Base-by-base conservation (phyloP, 2,329 filamentous ascomycete species). In the Monilinia fructicola region DNA sequence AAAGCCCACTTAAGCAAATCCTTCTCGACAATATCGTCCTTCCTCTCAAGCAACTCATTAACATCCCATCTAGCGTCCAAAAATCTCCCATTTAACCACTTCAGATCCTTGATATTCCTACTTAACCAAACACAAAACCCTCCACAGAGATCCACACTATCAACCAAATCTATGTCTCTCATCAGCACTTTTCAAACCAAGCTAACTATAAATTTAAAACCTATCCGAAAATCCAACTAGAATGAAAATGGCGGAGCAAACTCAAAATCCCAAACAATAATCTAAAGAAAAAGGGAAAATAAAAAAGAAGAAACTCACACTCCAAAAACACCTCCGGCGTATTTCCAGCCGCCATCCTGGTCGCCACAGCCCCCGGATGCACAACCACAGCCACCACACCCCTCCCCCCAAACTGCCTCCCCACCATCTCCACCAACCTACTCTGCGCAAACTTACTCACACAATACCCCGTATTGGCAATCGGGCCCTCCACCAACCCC, bases 391-490 rank as follows among this genome's bases (percentile, higher is more conserved):
- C 64, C 10, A 66, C 26, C n/a, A 66, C n/a, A 1, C 64, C 64
- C 28, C 54, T 58, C 10, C 16, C 56, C 4, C 26, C 48, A 50
- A 66, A 66, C 28, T 66, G 64, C 1, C 10, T 21, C 2, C 40
- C 56, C 6, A 66, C 4, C 56, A 63, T 66, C 48, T 66, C 64
- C 40, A 66, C 31, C 18, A 66, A 38, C 4, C 64, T 46, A 61
- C 64, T 62, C 2, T 66, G 64, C 28, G 64, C 64, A 28, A 66
- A 53, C 38, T 62, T 66, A 66, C 64, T 66, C 35, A 66, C 64
- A n/a, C 64, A 66, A 63, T 66, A 66, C 38, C 56, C 64, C 11
- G 64, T 62, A 21, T 66, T 66, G 1, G 64, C 64, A 31, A 66
- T 66, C 31, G 56, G 48, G 0, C 64, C 64, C 44, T 55, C 28